Base-by-base conservation (phyloP, 345 rosid genomes). In the Mallotus nudiflorus region DNA sequence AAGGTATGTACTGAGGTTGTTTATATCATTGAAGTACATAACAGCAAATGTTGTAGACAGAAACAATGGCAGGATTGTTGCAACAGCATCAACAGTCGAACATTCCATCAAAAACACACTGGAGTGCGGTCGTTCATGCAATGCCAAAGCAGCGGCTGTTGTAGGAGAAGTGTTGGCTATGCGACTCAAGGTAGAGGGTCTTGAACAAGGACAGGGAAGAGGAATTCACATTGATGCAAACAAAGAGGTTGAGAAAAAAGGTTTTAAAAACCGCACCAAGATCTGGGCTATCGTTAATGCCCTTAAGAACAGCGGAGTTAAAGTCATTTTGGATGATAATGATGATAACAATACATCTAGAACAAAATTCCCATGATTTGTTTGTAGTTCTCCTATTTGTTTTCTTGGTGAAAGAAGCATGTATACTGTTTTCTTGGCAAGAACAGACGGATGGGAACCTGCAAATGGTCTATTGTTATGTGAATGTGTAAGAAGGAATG, bases 201-300 rank as follows among this genome's bases (percentile, higher is more conserved):
- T 93, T 37, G 94, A 93, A 63, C 84, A 87, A 39, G 97, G 96
- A 37, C 84, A 84, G 31, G 96, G 95, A 73, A 81, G 91, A 73
- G 94, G 94, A 10, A 88, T 91, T 19, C 89, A 89, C 65, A 83
- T 84, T 0, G 81, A 88, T 56, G 75, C 88, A 42, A 83, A 82
- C 81, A 91, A 87, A 78, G 96, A 91, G 82, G 69, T 93, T 5
- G 96, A 88, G 80, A 91, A 89, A 85, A 93, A 88, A 71, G 93
- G 96, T 5, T 87, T 91, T 44, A 84, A 80, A 78, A 91, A 85
- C 77, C 75, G 75, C 22, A 77, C 84, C n/a, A 85, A 82, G 75
- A 67, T 78, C 6, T 78, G 76, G 84, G 81, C 83, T 29, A 44
- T 88, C 45, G 88, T 90, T 51, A 87, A 91, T 73, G 83, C 88